A percentile compares a stretch with the other conserved stretches of the same genome.
Evolutionary conservation across 176 grass and related monocot genomes (phyloP).

Genomic region (Zoysia japonica): DNA sequence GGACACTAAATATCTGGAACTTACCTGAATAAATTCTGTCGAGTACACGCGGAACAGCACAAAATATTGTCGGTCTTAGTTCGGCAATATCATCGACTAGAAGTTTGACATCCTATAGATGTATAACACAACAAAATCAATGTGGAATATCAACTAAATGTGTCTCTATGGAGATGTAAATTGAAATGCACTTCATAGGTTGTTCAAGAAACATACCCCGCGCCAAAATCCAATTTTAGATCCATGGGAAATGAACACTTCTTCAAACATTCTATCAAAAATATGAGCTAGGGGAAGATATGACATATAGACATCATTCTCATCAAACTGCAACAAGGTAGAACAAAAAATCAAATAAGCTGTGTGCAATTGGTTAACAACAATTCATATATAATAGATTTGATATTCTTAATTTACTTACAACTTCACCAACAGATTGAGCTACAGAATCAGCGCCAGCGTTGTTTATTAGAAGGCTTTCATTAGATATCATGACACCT

Average conservation of each 20-base stretch:
- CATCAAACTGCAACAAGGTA: conserved; percentile 49
- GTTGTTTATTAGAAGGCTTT: conserved; percentile 63
- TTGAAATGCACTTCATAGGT: background rate
- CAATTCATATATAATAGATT: background rate
- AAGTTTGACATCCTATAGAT: conserved; percentile 82
- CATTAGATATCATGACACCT: conserved; percentile 87
- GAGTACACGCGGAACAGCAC: conserved; percentile 94
- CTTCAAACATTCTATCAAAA: conserved; percentile 88
- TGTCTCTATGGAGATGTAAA: background rate
- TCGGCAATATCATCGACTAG: conserved; percentile 84
- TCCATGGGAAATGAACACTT: conserved; percentile 82
- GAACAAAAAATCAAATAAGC: conserved; percentile 23
- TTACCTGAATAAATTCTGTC: conserved; percentile 93
- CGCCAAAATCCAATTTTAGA: conserved; percentile 89
- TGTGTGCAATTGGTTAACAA: background rate
- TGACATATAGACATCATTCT: conserved; percentile 84
- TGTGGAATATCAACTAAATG: conserved; percentile 24
- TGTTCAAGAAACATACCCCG: conserved; percentile 56
- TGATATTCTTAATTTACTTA: conserved; percentile 32
- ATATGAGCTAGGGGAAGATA: conserved; percentile 95
- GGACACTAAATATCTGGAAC: background rate
- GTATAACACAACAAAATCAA: background rate
- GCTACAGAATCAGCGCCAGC: conserved; percentile 50
- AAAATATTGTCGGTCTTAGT: conserved; percentile 80
- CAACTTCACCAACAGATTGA: conserved; percentile 56